phyloP scores from a whole-genome alignment of 192 early-diverging fungal species.

The Podila verticillata region DNA sequence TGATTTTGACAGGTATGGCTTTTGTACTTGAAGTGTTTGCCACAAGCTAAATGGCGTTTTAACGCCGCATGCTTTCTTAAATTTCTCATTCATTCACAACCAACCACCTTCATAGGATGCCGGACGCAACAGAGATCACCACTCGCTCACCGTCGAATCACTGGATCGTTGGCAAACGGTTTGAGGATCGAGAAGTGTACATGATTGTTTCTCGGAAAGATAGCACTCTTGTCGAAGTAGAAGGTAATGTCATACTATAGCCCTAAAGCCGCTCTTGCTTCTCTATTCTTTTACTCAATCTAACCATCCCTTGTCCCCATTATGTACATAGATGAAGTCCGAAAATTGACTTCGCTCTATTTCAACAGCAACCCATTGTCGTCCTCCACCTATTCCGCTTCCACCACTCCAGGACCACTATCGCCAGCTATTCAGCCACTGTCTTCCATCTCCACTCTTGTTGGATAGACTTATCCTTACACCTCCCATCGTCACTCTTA shows the following conservation, averaged over 20 bases:
- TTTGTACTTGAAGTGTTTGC: too few species aligned
- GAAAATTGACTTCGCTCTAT: slow-evolving; percentile 49
- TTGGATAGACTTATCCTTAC: neutral
- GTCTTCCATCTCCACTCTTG: neutral
- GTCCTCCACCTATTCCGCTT: neutral
- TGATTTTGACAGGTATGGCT: slow-evolving; percentile 69
- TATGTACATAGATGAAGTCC: slow-evolving; percentile 42
- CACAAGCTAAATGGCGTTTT: too few species aligned
- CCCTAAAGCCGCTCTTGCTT: neutral
- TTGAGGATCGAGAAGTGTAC: slow-evolving; percentile 62
- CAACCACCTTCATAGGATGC: too few species aligned
- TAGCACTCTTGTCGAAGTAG: slow-evolving; percentile 59
- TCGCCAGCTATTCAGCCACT: neutral
- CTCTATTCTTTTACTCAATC: neutral
- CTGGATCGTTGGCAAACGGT: slow-evolving; percentile 65
- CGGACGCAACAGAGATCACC: slow-evolving; percentile 59
- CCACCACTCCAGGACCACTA: neutral
- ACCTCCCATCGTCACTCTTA: too few species aligned
- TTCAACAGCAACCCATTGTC: slow-evolving; percentile 29
- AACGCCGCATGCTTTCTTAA: too few species aligned
- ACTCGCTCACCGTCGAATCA: slow-evolving; percentile 61
- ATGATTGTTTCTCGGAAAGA: slow-evolving; percentile 68
- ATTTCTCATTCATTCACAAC: too few species aligned
- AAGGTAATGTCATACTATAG: slow-evolving; percentile 57
- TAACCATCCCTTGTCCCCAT: neutral